These are phyloP conservation scores for Colletotrichum salicis DNA, from an alignment of 2,329 filamentous ascomycete genomes.

Conservation along the genomic window DNA sequence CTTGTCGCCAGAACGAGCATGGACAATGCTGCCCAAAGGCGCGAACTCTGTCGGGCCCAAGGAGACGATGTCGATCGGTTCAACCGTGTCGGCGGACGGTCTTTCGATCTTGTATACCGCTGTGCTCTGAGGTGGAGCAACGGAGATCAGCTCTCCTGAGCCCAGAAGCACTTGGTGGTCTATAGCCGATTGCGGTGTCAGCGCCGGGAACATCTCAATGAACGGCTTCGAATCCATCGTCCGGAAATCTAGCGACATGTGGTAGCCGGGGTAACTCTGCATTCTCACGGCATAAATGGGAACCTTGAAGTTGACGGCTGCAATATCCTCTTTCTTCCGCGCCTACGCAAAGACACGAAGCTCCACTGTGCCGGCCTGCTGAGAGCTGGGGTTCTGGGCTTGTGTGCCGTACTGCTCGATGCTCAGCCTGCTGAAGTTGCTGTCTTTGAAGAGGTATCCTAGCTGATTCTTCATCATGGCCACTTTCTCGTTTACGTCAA, in stretches of 20 bases:
- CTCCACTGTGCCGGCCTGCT: slow-evolving; percentile 39
- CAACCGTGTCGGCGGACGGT: slow-evolving; percentile 22
- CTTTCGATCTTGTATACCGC: slow-evolving; percentile 8
- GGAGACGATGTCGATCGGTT: slow-evolving; percentile 14
- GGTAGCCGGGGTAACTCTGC: slow-evolving; percentile 55
- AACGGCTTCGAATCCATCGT: slow-evolving; percentile 55
- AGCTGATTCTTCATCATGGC: slow-evolving; percentile 40
- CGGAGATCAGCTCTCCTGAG: neutral
- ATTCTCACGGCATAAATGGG: slow-evolving; percentile 52
- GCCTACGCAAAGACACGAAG: slow-evolving; percentile 41
- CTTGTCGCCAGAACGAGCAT: slow-evolving; percentile 52
- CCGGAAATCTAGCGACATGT: slow-evolving; percentile 56
- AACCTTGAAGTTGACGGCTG: slow-evolving; percentile 40
- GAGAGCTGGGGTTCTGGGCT: slow-evolving; percentile 36
- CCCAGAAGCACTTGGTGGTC: slow-evolving; percentile 41
- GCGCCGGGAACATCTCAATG: slow-evolving; percentile 54
- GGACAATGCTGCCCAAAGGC: slow-evolving; percentile 47
- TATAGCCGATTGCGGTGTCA: slow-evolving; percentile 43
- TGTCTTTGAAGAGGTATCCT: slow-evolving; percentile 39
- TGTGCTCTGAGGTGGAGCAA: neutral
- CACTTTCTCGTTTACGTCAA: slow-evolving; percentile 37
- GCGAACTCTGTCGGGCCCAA: slow-evolving; percentile 13
- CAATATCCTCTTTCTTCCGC: slow-evolving; percentile 39
- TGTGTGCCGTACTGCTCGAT: slow-evolving; percentile 43
- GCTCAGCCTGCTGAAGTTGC: slow-evolving; percentile 48